phyloP scores from a whole-genome alignment of 2,329 filamentous ascomycete species.

The Alternaria rosae region DNA sequence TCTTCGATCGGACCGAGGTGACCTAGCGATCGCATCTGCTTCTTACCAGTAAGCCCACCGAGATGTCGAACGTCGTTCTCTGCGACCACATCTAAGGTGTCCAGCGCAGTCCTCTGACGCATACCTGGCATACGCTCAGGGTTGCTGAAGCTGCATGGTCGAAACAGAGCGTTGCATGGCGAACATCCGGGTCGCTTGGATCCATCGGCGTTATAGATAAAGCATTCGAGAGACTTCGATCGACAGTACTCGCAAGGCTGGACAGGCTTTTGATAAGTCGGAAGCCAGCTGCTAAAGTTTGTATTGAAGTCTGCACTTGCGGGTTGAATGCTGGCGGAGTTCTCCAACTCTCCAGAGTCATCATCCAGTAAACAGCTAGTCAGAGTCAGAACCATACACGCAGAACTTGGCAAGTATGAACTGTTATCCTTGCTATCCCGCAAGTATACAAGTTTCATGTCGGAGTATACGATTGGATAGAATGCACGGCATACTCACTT shows the following conservation, averaged over 20 bases:
- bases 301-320: constrained; percentile 44
- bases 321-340: constrained; percentile 11
- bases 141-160: constrained; percentile 58
- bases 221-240: constrained; percentile 57
- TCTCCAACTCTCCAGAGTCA: constrained; percentile 9
- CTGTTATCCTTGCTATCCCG: background rate
- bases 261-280: constrained; percentile 55
- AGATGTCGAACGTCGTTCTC: constrained; percentile 49
- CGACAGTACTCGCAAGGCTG: constrained; percentile 59
- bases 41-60: constrained; percentile 49
- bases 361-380: constrained; percentile 8
- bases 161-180: constrained; percentile 57
- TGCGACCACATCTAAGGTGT: constrained; percentile 57
- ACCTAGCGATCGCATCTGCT: constrained; percentile 46
- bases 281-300: constrained; percentile 57
- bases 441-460: background rate
- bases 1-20: constrained; percentile 47
- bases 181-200: constrained; percentile 53
- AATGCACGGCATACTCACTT: constrained; percentile 20
- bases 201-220: constrained; percentile 50
- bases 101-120: constrained; percentile 50
- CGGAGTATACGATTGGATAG: background rate
- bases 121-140: constrained; percentile 38
- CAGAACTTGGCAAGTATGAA: background rate
- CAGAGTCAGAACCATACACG: constrained; percentile 12